Evolutionary conservation across 108 stramenopile species (phyloP), one percentile per base, ranked within the genome.

Genomic region (Fragilariopsis cylindrus): DNA sequence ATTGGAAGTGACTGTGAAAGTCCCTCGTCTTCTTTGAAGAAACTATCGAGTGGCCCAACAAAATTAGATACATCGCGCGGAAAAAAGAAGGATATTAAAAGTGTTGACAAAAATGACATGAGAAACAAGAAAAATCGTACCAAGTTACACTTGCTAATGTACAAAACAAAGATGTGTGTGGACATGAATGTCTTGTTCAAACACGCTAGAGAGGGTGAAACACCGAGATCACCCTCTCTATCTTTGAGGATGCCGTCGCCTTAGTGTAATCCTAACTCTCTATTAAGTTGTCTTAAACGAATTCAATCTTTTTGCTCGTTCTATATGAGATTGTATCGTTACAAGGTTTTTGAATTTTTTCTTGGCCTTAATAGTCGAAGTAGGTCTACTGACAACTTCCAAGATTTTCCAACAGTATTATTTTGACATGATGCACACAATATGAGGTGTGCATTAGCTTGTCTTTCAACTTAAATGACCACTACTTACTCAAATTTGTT

Each of bases 181-280:
- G 70, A 71, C n/a, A 80, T 80, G 79, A 62, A 70, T 12, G 79
- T 71, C 9, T 53, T 80, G 60, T 57, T 75, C 55, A 74, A 70
- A 43, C 44, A 69, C 48, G 79, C 75, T 19, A 48, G 73, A 48
- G 30, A 75, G 43, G 79, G 79, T 62, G 78, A 73, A 47, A 66
- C 73, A 46, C 73, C 69, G 18, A 74, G 72, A 42, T 75, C 70
- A 16, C 79, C 79, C 7, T 75, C 75, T 46, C 11, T 71, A 12
- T 52, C 73, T 2, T 50, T 80, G 42, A 53, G 74, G 53, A 80
- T 75, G 74, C 67, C 67, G 41, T 68, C 67, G 16, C 67, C 67
- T 4, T 68, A 68, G 18, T 30, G 64, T 13, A 65, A 18, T 11
- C 52, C 15, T 53, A 13, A 11, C 39, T 60, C 58, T 60, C 9